Base-by-base conservation (phyloP, 2,329 filamentous ascomycete genomes). In the Trichoderma sp. region DNA sequence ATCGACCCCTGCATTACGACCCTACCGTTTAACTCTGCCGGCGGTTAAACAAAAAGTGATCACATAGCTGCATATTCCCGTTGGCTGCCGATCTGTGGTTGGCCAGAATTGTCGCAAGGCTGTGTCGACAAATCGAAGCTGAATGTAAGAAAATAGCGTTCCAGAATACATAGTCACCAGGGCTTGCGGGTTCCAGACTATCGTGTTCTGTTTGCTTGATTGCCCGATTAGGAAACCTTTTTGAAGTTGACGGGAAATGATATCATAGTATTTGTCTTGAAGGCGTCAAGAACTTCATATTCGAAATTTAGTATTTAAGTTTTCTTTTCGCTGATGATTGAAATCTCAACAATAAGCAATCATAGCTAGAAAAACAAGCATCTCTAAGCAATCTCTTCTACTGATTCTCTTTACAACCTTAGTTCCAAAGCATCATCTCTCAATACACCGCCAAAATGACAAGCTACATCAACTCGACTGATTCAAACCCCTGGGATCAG, bases 101-200 rank as follows among this genome's bases (percentile, higher is more conserved):
- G 56, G 56, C 56, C 9, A 60, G 56, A 32, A 30, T 60, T n/a
- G 28, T 18, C 18, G 3, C 9, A 60, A 58, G 56, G 56, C 56
- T 60, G 26, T 60, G 28, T 60, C 21, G 28, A 60, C 26, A 30
- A 32, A 60, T 60, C 28, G 18, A 60, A 60, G 56, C 56, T 60
- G 56, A 60, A 60, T 60, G 56, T 60, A n/a, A 60, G 56, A 60
- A 60, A 60, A 32, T 60, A 60, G 56, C 28, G 56, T 60, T 60
- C 28, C 18, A 6, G 56, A 60, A 60, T 24, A 24, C 24, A 24
- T 6, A 32, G 26, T 32, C 28, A 30, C 18, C 28, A 32, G 18
- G 56, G 26, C 56, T 58, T 9, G 28, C 18, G 26, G 26, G 56
- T 58, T 28, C 18, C 15, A 30, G 28, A 28, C 56, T 32, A 28